A percentile compares a stretch with the other conserved stretches of the same genome.
Evolutionary conservation across 2,329 filamentous ascomycete genomes (phyloP).

Genomic region (Paracorniculantispora psalliotae): DNA sequence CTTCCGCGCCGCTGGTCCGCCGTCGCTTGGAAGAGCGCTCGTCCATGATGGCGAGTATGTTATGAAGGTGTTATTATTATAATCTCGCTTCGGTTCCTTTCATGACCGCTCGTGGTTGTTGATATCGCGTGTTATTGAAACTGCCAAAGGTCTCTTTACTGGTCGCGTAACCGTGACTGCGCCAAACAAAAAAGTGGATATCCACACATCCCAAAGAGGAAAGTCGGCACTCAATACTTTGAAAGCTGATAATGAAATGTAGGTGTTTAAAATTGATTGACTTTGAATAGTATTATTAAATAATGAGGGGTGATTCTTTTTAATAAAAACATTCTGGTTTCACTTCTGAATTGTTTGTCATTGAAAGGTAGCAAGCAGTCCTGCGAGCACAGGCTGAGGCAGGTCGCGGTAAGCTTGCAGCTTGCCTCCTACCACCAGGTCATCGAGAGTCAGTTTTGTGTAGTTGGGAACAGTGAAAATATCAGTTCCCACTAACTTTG

Average conservation of each 20-base stretch:
- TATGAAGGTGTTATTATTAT: slow-evolving; percentile 3
- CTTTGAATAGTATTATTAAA: too few relatives aligned
- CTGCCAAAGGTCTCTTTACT: background rate
- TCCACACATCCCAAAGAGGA: background rate
- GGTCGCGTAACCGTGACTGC: slow-evolving; percentile 6
- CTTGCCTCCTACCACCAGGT: background rate
- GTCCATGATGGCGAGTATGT: slow-evolving; percentile 33
- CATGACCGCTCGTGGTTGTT: background rate
- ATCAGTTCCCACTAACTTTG: background rate
- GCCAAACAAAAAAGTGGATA: slow-evolving; percentile 11
- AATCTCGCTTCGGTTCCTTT: background rate
- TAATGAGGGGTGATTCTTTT: too few relatives aligned
- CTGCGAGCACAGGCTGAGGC: background rate
- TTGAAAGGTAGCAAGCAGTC: background rate
- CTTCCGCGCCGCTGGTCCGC: slow-evolving; percentile 39
- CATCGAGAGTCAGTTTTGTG: background rate
- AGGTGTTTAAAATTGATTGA: too few relatives aligned
- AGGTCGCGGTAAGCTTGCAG: background rate
- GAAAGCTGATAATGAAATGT: too few relatives aligned
- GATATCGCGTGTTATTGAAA: background rate
- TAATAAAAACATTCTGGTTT: too few relatives aligned
- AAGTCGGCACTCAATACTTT: background rate
- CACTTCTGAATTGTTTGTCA: background rate
- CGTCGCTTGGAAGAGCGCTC: slow-evolving; percentile 59
- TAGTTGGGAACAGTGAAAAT: background rate